These are phyloP conservation scores for Coemansia sp. DNA, from an alignment of 192 early-diverging fungal genomes.

Conservation along the genomic window DNA sequence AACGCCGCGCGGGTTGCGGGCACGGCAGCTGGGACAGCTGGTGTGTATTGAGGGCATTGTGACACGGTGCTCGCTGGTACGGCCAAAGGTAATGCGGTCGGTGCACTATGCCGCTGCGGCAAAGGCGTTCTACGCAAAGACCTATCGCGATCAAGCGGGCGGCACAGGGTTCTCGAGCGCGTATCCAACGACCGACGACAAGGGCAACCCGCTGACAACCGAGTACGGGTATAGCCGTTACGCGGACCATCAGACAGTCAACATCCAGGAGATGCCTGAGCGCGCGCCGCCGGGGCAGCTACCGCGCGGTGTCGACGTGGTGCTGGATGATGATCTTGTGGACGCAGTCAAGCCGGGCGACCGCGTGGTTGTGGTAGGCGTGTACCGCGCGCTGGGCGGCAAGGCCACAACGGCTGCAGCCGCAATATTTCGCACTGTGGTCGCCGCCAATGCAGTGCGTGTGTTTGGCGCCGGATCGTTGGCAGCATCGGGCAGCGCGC, in stretches of 20 bases:
- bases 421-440: constrained; percentile 87
- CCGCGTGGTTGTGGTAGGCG: constrained; percentile 88
- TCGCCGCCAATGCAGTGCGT: constrained; percentile 82
- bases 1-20: constrained; percentile 79
- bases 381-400: constrained; percentile 84
- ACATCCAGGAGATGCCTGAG: constrained; percentile 99
- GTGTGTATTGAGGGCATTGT: constrained; percentile 97
- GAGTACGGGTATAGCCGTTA: constrained; percentile 90
- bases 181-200: constrained; percentile 94
- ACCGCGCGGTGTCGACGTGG: constrained; percentile 88
- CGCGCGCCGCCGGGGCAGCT: constrained; percentile 90
- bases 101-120: constrained; percentile 92
- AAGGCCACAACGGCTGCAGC: constrained; percentile 67
- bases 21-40: constrained; percentile 76
- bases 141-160: constrained; percentile 85
- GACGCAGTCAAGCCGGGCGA: constrained; percentile 96
- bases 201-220: constrained; percentile 86
- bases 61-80: constrained; percentile 92
- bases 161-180: constrained; percentile 63
- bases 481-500: constrained; percentile 56
- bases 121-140: constrained; percentile 71
- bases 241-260: constrained; percentile 88
- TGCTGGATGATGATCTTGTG: constrained; percentile 94
- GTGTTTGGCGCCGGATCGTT: constrained; percentile 65
- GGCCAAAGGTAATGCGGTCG: constrained; percentile 87